Evolutionary conservation across 2,329 filamentous ascomycete genomes (phyloP).

Genomic region (Aspergillus aculeatinus): DNA sequence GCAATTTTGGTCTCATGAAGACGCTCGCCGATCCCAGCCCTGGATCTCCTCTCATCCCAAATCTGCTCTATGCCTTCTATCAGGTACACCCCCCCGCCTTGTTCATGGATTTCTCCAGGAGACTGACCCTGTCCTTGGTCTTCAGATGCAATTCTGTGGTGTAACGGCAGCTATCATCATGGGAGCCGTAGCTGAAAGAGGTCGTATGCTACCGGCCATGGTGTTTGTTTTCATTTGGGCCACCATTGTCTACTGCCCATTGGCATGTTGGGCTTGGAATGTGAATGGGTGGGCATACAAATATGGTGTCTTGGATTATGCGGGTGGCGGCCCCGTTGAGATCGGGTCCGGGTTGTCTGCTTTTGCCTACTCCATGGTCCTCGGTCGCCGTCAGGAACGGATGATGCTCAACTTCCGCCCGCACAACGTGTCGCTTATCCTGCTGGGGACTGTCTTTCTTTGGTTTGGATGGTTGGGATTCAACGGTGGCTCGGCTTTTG

Average conservation of each 20-base stretch:
- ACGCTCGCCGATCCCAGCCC: conserved; percentile 81
- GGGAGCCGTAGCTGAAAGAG: conserved; percentile 89
- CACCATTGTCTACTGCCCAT: conserved; percentile 93
- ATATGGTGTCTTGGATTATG: conserved; percentile 93
- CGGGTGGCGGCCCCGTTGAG: conserved; percentile 94
- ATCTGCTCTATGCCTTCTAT: conserved; percentile 91
- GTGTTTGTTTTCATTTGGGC: conserved; percentile 96
- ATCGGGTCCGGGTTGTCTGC: conserved; percentile 92
- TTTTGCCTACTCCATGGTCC: conserved; percentile 90
- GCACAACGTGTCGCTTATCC: conserved; percentile 97
- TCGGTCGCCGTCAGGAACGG: conserved; percentile 94
- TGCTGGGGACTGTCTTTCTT: conserved; percentile 88
- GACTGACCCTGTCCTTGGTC: background rate
- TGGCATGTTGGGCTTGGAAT: conserved; percentile 97
- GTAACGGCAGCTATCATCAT: conserved; percentile 90
- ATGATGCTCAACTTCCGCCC: conserved; percentile 99
- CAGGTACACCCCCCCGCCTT: conserved; percentile 53
- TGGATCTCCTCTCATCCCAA: conserved; percentile 83
- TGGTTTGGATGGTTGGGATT: conserved; percentile 99
- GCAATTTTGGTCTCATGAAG: conserved; percentile 84
- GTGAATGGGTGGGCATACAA: conserved; percentile 87
- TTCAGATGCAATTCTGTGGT: conserved; percentile 92
- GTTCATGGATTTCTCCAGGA: no score
- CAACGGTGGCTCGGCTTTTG: conserved; percentile 94
- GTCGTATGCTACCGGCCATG: conserved; percentile 88